phyloP scores from a whole-genome alignment of 257 asterid species.

The Apocynum venetum region DNA sequence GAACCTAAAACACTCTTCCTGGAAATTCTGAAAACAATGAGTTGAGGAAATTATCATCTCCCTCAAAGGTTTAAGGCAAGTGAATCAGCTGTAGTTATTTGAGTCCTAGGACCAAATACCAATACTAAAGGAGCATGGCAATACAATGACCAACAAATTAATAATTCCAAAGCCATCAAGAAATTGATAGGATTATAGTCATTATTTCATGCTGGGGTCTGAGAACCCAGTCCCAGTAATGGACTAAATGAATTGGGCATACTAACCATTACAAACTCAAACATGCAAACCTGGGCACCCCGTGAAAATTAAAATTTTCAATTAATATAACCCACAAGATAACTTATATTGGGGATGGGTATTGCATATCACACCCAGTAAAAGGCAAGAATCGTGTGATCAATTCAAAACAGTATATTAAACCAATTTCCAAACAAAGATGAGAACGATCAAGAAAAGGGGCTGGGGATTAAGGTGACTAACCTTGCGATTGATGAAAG shows the following conservation, averaged over 20 bases:
- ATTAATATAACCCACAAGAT: slow-evolving; percentile 4
- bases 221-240: neutral
- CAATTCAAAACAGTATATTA: neutral
- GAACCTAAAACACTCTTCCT: neutral
- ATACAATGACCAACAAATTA: neutral
- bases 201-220: neutral
- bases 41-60: neutral
- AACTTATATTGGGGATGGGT: slow-evolving; percentile 14
- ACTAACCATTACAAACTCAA: neutral
- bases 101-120: neutral
- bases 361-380: neutral
- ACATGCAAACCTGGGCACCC: neutral
- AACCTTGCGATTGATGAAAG: slow-evolving; percentile 98
- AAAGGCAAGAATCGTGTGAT: neutral
- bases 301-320: neutral
- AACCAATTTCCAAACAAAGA: slow-evolving; percentile 12
- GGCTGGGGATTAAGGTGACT: slow-evolving; percentile 4
- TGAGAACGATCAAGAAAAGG: neutral
- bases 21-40: neutral
- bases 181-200: neutral
- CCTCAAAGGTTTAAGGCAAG: neutral
- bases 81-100: neutral
- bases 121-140: neutral
- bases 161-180: neutral
- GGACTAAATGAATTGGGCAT: neutral